These are phyloP conservation scores for Fusarium napiforme DNA, from an alignment of 2,329 filamentous ascomycete genomes.

Conservation along the genomic window DNA sequence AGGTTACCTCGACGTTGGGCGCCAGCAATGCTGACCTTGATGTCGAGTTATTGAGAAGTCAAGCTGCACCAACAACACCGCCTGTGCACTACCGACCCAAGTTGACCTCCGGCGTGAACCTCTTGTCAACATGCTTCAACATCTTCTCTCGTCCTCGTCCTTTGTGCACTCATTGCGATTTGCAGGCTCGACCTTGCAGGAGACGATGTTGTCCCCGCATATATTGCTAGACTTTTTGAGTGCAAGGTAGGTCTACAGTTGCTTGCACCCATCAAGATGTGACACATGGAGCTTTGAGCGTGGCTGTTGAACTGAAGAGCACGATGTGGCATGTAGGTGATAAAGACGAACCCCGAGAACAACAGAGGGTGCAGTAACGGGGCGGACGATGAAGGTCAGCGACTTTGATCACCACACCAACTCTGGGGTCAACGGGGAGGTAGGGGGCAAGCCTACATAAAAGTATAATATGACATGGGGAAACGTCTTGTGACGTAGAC, in stretches of 20 bases:
- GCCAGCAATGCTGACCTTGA: too few species aligned
- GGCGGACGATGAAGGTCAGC: too few species aligned
- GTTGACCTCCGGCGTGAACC: background rate
- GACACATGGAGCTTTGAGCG: background rate
- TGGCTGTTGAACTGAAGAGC: background rate
- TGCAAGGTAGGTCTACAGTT: background rate
- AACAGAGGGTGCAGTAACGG: background rate
- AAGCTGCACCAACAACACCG: background rate
- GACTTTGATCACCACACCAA: too few species aligned
- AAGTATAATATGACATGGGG: too few species aligned
- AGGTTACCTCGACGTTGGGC: too few species aligned
- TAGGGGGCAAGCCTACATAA: too few species aligned
- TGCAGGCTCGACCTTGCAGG: background rate
- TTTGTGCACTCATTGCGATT: background rate
- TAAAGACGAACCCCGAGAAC: background rate
- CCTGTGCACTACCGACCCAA: too few species aligned
- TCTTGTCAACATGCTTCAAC: background rate
- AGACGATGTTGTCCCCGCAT: rapidly evolving
- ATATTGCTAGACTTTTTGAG: too few species aligned
- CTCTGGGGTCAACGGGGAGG: too few species aligned
- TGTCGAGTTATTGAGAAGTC: background rate
- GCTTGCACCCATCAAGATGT: background rate
- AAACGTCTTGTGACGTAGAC: rapidly evolving
- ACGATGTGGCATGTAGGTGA: background rate
- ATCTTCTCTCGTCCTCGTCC: background rate